A percentile compares a stretch with the other conserved stretches of the same genome.
Conservation (phyloP, 345 rosid species). For the Toxicodendron radicans region DNA sequence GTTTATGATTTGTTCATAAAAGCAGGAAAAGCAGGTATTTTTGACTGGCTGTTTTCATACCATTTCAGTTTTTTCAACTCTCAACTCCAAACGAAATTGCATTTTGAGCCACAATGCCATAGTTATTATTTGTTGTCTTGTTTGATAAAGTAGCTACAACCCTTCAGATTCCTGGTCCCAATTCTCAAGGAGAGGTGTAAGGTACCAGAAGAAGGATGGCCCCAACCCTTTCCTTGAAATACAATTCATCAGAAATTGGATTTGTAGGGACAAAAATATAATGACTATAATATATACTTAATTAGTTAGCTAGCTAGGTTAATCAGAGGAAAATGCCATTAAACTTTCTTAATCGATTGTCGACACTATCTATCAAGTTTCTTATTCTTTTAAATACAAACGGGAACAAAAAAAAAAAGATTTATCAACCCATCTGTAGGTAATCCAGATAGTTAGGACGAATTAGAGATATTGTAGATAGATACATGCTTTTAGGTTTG, state of each 20-base stretch:
- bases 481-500: too few species aligned
- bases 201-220: not conserved
- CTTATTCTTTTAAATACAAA: too few species aligned
- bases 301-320: not conserved
- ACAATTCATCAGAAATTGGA: not conserved
- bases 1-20: not conserved
- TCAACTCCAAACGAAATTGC: not conserved
- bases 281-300: too few species aligned
- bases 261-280: not conserved
- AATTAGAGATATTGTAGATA: too few species aligned
- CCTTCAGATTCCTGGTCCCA: not conserved
- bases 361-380: too few species aligned
- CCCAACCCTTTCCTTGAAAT: not conserved
- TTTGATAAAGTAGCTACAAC: not conserved
- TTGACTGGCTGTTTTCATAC: constrained; percentile 11
- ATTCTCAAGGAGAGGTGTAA: not conserved
- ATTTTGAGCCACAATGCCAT: not conserved
- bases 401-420: too few species aligned
- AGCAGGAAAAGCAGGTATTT: not conserved
- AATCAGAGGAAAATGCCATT: too few species aligned
- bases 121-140: not conserved
- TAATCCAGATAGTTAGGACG: too few species aligned
- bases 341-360: too few species aligned
- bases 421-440: too few species aligned
- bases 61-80: not conserved